Evolutionary conservation across 768 basidiomycete genomes (phyloP).

Genomic region (Rhizopogon vesiculosus): DNA sequence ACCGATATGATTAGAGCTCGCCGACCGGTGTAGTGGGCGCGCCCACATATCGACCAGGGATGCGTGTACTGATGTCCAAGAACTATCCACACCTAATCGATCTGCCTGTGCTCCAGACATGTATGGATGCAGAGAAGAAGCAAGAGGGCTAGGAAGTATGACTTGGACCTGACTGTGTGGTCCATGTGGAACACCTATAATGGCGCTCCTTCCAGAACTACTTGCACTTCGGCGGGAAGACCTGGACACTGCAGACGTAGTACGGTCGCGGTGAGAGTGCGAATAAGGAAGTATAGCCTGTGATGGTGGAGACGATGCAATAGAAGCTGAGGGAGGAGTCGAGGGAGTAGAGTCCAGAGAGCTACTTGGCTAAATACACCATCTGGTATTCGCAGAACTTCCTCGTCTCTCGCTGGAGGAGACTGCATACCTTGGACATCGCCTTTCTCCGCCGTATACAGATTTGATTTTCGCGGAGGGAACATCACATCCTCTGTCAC

Average conservation of each 20-base stretch:
- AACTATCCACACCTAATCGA: constrained; percentile 7
- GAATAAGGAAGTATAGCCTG: constrained; percentile 4
- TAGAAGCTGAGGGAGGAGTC: constrained; percentile 14
- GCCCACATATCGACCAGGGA: no score
- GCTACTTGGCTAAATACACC: constrained; percentile 4
- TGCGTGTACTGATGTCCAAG: no score
- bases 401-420: background rate
- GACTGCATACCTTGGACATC: constrained; percentile 7
- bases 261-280: constrained; percentile 13
- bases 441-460: constrained; percentile 11
- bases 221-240: constrained; percentile 27
- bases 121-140: constrained; percentile 29
- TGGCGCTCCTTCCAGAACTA: constrained; percentile 27
- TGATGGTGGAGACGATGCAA: constrained; percentile 8
- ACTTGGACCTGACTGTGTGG: constrained; percentile 61
- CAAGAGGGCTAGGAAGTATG: constrained; percentile 63
- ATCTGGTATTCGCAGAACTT: background rate
- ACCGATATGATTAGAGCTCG: constrained; percentile 6
- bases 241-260: constrained; percentile 34
- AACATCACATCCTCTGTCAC: constrained; percentile 17
- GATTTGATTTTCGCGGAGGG: constrained; percentile 10
- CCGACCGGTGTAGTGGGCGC: no score
- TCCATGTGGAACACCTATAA: constrained; percentile 61
- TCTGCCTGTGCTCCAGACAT: constrained; percentile 8
- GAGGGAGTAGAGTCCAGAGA: constrained; percentile 12